Conservation (phyloP, 2,329 filamentous ascomycete genomes). For the Madurella fahalii region DNA sequence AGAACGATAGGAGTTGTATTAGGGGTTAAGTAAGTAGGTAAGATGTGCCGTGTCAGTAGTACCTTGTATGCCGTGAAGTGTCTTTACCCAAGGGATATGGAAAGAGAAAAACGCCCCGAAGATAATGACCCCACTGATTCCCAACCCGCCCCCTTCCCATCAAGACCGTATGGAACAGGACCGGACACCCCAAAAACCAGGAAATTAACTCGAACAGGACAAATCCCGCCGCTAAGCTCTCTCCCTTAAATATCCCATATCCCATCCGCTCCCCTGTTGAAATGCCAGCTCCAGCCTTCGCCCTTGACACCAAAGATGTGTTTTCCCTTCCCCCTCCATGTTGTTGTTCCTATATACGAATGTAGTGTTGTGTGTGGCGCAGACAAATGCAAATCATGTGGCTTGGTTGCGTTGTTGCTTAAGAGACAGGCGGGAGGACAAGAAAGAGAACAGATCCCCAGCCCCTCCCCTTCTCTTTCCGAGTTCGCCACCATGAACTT, state of each 20-base stretch:
- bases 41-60: constrained; percentile 3
- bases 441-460: too few species aligned
- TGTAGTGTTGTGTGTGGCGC: neutral
- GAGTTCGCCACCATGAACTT: neutral
- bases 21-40: constrained; percentile 1
- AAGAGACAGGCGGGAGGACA: neutral
- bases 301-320: neutral
- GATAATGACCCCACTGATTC: neutral
- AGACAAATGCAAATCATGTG: neutral
- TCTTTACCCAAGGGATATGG: neutral
- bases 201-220: neutral
- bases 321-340: neutral
- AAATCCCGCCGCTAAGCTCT: neutral
- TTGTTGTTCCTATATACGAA: neutral
- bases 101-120: neutral
- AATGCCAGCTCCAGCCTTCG: neutral
- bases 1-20: constrained; percentile 7
- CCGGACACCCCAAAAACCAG: neutral
- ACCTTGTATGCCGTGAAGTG: constrained; percentile 8
- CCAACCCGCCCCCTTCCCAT: neutral
- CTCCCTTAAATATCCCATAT: neutral
- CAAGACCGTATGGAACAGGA: neutral
- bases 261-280: neutral
- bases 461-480: neutral
- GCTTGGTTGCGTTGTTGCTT: neutral